These are phyloP conservation scores for Penicillium daleae DNA, from an alignment of 495 filamentous ascomycete species.

Conservation along the genomic window DNA sequence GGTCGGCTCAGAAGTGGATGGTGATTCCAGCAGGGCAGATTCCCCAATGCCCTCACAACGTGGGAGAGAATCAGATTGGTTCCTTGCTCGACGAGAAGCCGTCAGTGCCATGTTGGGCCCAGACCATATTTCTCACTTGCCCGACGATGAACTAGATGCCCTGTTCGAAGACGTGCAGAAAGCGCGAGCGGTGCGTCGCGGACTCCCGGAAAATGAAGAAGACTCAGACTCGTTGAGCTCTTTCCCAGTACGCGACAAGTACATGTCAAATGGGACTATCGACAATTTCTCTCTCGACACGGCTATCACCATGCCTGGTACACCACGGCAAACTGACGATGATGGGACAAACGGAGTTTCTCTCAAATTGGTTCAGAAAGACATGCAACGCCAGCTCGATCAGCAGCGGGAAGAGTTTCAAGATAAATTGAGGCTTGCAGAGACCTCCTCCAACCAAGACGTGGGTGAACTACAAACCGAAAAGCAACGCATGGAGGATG, in stretches of 20 bases:
- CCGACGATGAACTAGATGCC: slow-evolving; percentile 93
- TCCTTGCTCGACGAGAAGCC: slow-evolving; percentile 89
- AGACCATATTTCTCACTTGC: slow-evolving; percentile 84
- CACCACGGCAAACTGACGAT: slow-evolving; percentile 72
- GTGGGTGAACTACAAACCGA: slow-evolving; percentile 83
- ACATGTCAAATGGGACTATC: slow-evolving; percentile 91
- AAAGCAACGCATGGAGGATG: slow-evolving; percentile 86
- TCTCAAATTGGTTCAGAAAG: slow-evolving; percentile 74
- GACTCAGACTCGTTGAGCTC: slow-evolving; percentile 89
- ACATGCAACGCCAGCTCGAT: slow-evolving; percentile 87
- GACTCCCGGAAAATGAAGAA: slow-evolving; percentile 73
- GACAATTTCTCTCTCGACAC: slow-evolving; percentile 98
- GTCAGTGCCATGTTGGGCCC: slow-evolving; percentile 87
- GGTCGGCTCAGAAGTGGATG: slow-evolving; percentile 70
- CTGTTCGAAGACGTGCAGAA: slow-evolving; percentile 94
- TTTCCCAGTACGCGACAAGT: slow-evolving; percentile 90
- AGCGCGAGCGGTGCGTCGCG: slow-evolving; percentile 79
- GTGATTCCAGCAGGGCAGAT: slow-evolving; percentile 71
- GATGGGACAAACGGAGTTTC: slow-evolving; percentile 62
- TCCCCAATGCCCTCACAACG: slow-evolving; percentile 72
- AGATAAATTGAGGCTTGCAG: slow-evolving; percentile 76
- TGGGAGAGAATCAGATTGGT: slow-evolving; percentile 92
- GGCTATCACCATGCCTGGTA: slow-evolving; percentile 88
- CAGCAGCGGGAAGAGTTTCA: slow-evolving; percentile 81
- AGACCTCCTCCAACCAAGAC: slow-evolving; percentile 73